These are phyloP conservation scores for Scalesia atractyloides DNA, from an alignment of 129 eudicot genomes.

Conservation along the genomic window DNA sequence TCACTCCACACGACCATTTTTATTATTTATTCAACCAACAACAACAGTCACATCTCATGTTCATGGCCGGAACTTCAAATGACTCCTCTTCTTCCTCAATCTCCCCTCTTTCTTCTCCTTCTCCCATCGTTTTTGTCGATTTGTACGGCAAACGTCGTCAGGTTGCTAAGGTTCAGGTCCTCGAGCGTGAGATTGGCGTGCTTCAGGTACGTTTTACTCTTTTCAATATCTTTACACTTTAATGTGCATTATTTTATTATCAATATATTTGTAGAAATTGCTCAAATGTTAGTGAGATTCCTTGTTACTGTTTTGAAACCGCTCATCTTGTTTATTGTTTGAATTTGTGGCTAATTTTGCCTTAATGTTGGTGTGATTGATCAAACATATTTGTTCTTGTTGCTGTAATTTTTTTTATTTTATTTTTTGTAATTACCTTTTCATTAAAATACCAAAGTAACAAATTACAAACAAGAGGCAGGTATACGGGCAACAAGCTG, in stretches of 20 bases:
- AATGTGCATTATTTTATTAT: background rate
- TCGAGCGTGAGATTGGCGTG: constrained; percentile 37
- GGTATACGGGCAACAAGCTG: too few relatives aligned
- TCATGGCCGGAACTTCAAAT: constrained; percentile 33
- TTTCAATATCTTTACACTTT: background rate
- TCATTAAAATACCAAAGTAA: too few relatives aligned
- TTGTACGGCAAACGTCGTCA: constrained; percentile 42
- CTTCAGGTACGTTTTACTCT: constrained; percentile 37
- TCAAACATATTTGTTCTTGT: too few relatives aligned
- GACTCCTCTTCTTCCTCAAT: constrained; percentile 34
- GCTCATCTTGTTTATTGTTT: background rate
- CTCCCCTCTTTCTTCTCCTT: constrained; percentile 34
- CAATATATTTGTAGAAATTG: background rate
- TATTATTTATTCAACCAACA: background rate
- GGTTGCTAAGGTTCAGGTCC: constrained; percentile 40
- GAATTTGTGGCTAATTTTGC: constrained; percentile 8
- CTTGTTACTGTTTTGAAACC: too few relatives aligned
- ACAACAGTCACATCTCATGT: too few relatives aligned
- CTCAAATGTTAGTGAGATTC: background rate
- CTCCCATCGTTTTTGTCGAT: constrained; percentile 32
- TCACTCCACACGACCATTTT: constrained; percentile 18
- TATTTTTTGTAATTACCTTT: too few relatives aligned
- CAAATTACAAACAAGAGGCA: too few relatives aligned
- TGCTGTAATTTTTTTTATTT: too few relatives aligned
- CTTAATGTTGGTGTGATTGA: too few relatives aligned